Evolutionary conservation across 352 stramenopile genomes (phyloP), one percentile per base, ranked within the genome.

Genomic region (Globisporangium acanthophoron): DNA sequence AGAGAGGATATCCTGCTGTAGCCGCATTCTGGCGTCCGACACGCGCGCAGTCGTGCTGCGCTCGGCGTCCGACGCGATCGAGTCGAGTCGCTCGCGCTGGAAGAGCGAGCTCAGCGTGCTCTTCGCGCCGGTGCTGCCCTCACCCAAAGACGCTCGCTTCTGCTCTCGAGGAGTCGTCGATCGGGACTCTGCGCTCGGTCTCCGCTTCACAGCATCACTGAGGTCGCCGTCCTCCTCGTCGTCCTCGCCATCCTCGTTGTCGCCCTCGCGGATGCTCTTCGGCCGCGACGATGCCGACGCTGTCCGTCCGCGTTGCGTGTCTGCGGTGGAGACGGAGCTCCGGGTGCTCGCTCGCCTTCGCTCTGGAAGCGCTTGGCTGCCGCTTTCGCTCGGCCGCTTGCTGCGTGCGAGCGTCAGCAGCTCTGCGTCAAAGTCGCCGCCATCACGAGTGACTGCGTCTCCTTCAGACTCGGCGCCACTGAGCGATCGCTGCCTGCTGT

Each of bases 21-120:
- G 71, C 20, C 80, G 77, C 41, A 86, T 44, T 5, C 83, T 63
- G 12, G 80, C 77, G 55, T 91, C 78, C 27, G 70, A 86, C 12
- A 89, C 69, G 3, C 79, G 76, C 1, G 65, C 64, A 13, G 58
- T 61, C n/a, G 54, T 52, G 16, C 40, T 66, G 20, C 65, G 40
- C 27, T 62, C 54, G 29, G 63, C 43, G 20, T 50, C 53, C 54
- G 40, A 39, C 33, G 29, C 40, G 3, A 51, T 51, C 16, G 63
- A 69, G 40, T 74, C 66, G 6, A 71, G 44, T 16, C 64, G 60
- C 8, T 78, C 67, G 0, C 62, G 70, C 46, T 55, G 59, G 43
- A 78, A 80, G 12, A 80, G 55, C 56, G 69, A 67, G 31, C 63
- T 69, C 18, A 80, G 49, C 11, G 71, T 35, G 12, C 52, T 69